phyloP scores from a whole-genome alignment of 768 basidiomycete genomes.

The Neoboletus brunneissimus region DNA sequence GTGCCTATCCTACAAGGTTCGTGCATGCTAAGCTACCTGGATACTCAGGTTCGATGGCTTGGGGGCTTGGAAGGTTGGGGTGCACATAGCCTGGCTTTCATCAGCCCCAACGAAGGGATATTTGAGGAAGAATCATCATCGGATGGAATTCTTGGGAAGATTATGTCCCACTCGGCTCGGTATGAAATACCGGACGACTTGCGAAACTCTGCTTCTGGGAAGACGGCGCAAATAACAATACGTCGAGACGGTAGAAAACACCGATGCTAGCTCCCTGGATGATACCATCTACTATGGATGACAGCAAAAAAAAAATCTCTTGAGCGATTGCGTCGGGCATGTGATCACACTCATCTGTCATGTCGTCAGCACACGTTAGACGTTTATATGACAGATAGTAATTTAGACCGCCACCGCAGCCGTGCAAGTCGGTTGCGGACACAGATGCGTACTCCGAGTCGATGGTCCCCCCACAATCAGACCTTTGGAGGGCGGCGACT shows the following conservation, averaged over 20 bases:
- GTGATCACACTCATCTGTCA: slow-evolving; percentile 1
- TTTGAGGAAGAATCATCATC: slow-evolving; percentile 1
- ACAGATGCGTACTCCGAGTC: neutral
- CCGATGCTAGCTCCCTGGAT: neutral
- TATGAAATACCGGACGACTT: slow-evolving; percentile 1
- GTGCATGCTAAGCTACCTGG: neutral
- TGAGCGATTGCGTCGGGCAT: neutral
- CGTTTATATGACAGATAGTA: neutral
- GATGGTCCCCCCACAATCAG: neutral
- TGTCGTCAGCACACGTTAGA: slow-evolving; percentile 3
- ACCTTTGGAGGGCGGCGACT: neutral
- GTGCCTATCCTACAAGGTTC: neutral
- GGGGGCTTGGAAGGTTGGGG: neutral
- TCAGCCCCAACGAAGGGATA: neutral
- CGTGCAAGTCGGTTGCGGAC: neutral
- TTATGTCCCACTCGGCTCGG: neutral
- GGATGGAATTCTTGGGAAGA: neutral
- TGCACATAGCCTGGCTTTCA: neutral
- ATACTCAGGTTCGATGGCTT: neutral
- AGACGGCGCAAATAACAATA: neutral
- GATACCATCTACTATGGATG: neutral
- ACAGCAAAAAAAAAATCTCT: neutral
- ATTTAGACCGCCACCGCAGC: slow-evolving; percentile 5
- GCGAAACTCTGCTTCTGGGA: slow-evolving; percentile 5
- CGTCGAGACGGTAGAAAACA: slow-evolving; percentile 7